A percentile compares a stretch with the other conserved stretches of the same genome.
phyloP scores from a whole-genome alignment of 768 basidiomycete genomes.

The Pholiota conissans region DNA sequence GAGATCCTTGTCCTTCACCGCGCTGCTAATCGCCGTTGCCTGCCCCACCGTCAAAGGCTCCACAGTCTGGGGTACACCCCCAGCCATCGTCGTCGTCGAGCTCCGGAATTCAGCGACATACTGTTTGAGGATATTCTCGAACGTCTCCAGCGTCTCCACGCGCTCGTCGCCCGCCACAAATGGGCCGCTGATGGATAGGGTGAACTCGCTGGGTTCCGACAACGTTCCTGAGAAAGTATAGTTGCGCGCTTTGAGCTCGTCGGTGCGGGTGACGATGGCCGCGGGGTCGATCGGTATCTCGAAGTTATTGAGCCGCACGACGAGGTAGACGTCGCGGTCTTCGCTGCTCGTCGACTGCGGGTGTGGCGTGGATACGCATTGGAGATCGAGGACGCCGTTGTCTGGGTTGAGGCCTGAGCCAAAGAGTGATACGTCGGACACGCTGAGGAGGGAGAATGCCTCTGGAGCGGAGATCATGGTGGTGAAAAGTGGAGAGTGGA shows the following conservation, averaged over 20 bases:
- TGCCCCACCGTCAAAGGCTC: slow-evolving; percentile 17
- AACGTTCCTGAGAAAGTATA: slow-evolving; percentile 47
- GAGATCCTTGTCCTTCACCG: slow-evolving; percentile 32
- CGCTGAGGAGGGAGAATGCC: slow-evolving; percentile 55
- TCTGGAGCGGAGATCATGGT: slow-evolving; percentile 23
- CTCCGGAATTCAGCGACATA: slow-evolving; percentile 51
- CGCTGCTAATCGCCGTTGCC: slow-evolving; percentile 15
- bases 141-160: slow-evolving; percentile 57
- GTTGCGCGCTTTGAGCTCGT: slow-evolving; percentile 33
- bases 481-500: not conserved
- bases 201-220: slow-evolving; percentile 34
- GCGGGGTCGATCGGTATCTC: slow-evolving; percentile 65
- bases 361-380: slow-evolving; percentile 58
- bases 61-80: slow-evolving; percentile 4
- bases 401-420: slow-evolving; percentile 28
- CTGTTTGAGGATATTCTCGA: slow-evolving; percentile 67
- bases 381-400: slow-evolving; percentile 50
- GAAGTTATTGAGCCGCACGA: slow-evolving; percentile 53
- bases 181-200: slow-evolving; percentile 34
- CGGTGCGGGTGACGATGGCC: slow-evolving; percentile 40
- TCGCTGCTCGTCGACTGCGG: slow-evolving; percentile 28
- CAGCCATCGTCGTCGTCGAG: slow-evolving; percentile 1
- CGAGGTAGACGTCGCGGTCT: slow-evolving; percentile 65
- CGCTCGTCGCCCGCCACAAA: slow-evolving; percentile 32
- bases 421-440: slow-evolving; percentile 47